Evolutionary conservation across 495 filamentous ascomycete genomes (phyloP), one percentile per base, ranked within the genome.

Genomic region (Podospora fimiseda): DNA sequence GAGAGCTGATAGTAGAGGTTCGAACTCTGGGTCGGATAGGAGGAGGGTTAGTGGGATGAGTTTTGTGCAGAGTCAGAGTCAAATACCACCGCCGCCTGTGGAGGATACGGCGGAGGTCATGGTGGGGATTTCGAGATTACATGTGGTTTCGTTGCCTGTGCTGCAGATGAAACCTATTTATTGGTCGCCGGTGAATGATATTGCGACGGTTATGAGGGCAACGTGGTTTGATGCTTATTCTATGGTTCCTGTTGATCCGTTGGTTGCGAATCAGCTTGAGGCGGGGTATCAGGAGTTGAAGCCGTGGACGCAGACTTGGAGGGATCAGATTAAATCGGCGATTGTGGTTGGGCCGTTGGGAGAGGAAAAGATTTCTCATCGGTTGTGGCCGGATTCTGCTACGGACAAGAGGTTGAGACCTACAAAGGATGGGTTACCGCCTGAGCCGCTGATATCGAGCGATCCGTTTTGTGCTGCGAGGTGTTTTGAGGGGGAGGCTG

Each of bases 111-210:
- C 63, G 7, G 77, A 81, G 47, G 76, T 94, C 38, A 79, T 85
- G 3, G 89, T 94, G 13, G 89, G 89, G 3, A 75, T 89, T 3
- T 89, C 86, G 14, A 80, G 88, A 52, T 72, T 94, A 43, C 87
- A 80, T 51, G 71, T 75, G 57, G 78, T 83, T 3, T 67, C 77
- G 23, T 62, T 84, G n/a, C 77, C 75, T 13, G 65, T 70, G 6
- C 66, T 85, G 9, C 69, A 88, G 70, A 96, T 98, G 90, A 86
- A 91, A 65, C 93, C 93, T 0, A 96, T 97, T 38, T 98, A 98
- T 60, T 98, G 93, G 93, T 90, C 84, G 30, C 92, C 93, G n/a
- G 78, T 96, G 18, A 88, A 95, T 57, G 93, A 98, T 62, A 79
- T 95, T 14, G 85, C 88, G 8, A 74, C 77, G 9, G 91, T 96